Percentiles rank a stretch among this genome's conserved stretches.
Evolutionary conservation across 805 yeast genomes (phyloP).

Genomic region (Lachancea sp.): DNA sequence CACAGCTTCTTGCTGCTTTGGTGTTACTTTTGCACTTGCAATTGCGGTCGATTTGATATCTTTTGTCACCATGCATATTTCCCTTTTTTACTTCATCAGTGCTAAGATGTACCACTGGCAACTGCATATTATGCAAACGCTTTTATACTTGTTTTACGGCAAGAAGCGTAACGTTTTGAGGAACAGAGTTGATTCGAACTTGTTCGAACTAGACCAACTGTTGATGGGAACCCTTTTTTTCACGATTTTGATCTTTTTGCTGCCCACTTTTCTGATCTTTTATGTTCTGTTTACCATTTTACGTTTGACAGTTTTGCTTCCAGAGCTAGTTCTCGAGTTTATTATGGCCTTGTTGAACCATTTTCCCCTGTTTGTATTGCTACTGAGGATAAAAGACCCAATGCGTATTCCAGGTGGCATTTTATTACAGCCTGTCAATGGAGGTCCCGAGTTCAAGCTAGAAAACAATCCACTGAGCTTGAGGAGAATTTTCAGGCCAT

Average conservation of each 20-base stretch:
- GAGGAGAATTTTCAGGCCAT: constrained; percentile 44
- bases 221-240: constrained; percentile 84
- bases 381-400: constrained; percentile 75
- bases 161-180: constrained; percentile 79
- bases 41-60: constrained; percentile 58
- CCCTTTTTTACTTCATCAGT: constrained; percentile 70
- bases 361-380: constrained; percentile 76
- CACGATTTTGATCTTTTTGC: constrained; percentile 65
- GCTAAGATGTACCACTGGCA: constrained; percentile 78
- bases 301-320: constrained; percentile 44
- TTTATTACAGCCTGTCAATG: constrained; percentile 20
- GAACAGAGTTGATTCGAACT: constrained; percentile 76
- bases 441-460: constrained; percentile 25
- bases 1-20: constrained; percentile 43
- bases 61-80: constrained; percentile 61
- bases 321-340: constrained; percentile 51
- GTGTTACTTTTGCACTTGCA: constrained; percentile 67
- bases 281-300: constrained; percentile 65
- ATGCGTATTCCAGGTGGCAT: constrained; percentile 60
- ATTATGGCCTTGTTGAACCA: constrained; percentile 64
- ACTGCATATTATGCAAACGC: constrained; percentile 55
- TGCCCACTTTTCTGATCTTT: constrained; percentile 86
- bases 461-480: constrained; percentile 42
- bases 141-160: constrained; percentile 83
- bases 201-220: constrained; percentile 80